These are phyloP conservation scores for Lindgomyces ingoldianus DNA, from an alignment of 495 filamentous ascomycete genomes.

Conservation along the genomic window DNA sequence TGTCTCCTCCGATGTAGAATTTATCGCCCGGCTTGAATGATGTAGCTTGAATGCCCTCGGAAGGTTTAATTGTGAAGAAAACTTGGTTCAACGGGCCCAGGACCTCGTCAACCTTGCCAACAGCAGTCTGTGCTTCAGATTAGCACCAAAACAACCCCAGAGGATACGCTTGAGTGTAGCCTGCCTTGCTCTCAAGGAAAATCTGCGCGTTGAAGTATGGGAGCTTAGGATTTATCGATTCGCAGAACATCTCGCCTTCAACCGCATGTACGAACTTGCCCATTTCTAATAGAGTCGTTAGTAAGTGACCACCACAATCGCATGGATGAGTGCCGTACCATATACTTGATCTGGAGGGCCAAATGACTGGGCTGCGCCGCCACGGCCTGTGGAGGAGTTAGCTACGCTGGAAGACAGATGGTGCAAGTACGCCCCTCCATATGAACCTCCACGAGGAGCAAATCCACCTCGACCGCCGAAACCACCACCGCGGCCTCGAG, in stretches of 20 bases:
- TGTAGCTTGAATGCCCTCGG: slow-evolving; percentile 89
- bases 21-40: slow-evolving; percentile 96
- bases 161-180: not conserved
- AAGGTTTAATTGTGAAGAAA: slow-evolving; percentile 95
- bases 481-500: slow-evolving; percentile 43
- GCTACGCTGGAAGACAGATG: slow-evolving; percentile 5
- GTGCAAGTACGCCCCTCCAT: not conserved
- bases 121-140: slow-evolving; percentile 63
- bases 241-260: slow-evolving; percentile 96
- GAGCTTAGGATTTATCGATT: slow-evolving; percentile 89
- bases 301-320: not conserved
- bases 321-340: slow-evolving; percentile 49
- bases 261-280: slow-evolving; percentile 88
- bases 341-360: slow-evolving; percentile 68
- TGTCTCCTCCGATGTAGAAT: slow-evolving; percentile 93
- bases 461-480: slow-evolving; percentile 39
- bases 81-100: slow-evolving; percentile 94
- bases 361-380: slow-evolving; percentile 47
- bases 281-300: slow-evolving; percentile 64
- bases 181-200: slow-evolving; percentile 95
- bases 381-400: slow-evolving; percentile 50
- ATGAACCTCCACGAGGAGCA: slow-evolving; percentile 40
- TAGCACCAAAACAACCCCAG: not conserved
- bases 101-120: slow-evolving; percentile 94
- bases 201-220: slow-evolving; percentile 99